A percentile compares a stretch with the other conserved stretches of the same genome.
These are phyloP conservation scores for Pleurotus eryngii DNA, from an alignment of 768 basidiomycete genomes.

Conservation along the genomic window DNA sequence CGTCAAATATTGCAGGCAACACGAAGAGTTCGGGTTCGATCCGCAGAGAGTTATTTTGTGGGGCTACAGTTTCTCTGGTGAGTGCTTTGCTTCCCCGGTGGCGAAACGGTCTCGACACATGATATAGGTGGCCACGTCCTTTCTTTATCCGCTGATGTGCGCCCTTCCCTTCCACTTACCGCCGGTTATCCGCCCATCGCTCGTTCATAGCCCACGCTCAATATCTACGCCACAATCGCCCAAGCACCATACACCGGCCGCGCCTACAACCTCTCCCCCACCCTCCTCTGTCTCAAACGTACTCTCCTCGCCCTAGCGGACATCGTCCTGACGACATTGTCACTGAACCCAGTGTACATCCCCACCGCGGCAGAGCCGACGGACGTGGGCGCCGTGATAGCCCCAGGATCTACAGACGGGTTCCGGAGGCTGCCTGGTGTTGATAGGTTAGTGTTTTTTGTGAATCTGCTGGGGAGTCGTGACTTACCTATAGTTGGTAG, in stretches of 20 bases:
- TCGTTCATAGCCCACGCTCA: slow-evolving; percentile 23
- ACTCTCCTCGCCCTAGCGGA: slow-evolving; percentile 19
- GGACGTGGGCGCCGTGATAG: slow-evolving; percentile 24
- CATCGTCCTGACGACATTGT: slow-evolving; percentile 20
- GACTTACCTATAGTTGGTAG: neutral
- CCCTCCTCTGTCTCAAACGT: slow-evolving; percentile 15
- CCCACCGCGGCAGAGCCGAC: slow-evolving; percentile 23
- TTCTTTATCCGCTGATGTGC: slow-evolving; percentile 25
- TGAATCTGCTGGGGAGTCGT: neutral
- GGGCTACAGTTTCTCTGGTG: slow-evolving; percentile 32
- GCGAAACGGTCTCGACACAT: too few relatives aligned
- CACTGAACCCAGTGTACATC: slow-evolving; percentile 25
- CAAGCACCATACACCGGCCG: slow-evolving; percentile 31
- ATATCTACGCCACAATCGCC: slow-evolving; percentile 24
- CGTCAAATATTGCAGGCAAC: slow-evolving; percentile 27
- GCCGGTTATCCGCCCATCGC: neutral
- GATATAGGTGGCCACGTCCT: slow-evolving; percentile 26
- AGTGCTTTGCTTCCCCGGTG: too few relatives aligned
- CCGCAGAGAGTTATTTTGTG: slow-evolving; percentile 27
- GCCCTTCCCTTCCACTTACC: neutral
- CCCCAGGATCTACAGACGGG: slow-evolving; percentile 18
- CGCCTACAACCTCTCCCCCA: slow-evolving; percentile 4
- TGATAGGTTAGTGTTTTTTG: neutral
- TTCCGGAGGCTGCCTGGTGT: slow-evolving; percentile 7
- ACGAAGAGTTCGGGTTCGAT: slow-evolving; percentile 27